A percentile compares a stretch with the other conserved stretches of the same genome.
Evolutionary conservation across 202 grass and related monocot species (phyloP).

Genomic region (Schoenoplectus tabernaemontani): DNA sequence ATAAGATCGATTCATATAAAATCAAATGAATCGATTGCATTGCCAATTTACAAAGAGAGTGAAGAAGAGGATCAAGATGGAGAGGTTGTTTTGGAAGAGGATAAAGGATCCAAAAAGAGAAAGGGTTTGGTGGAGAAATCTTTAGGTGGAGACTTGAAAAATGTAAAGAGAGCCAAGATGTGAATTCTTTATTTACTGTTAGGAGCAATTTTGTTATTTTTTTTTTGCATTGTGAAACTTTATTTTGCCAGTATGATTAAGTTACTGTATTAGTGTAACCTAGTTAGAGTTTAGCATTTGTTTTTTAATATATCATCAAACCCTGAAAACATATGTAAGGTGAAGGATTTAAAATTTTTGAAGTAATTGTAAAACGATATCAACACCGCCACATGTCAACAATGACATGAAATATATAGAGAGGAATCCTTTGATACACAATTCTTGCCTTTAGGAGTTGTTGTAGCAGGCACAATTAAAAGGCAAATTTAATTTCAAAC

Average conservation of each 20-base stretch:
- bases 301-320: not conserved
- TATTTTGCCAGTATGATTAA: not conserved
- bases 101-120: conserved; percentile 21
- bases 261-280: not conserved
- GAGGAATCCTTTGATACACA: not conserved
- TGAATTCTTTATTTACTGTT: not conserved
- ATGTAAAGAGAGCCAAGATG: conserved; percentile 8
- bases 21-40: conserved; percentile 49
- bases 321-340: not conserved
- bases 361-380: not conserved
- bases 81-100: not conserved
- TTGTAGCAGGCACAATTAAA: not conserved
- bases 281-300: not conserved
- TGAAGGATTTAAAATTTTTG: not conserved
- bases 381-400: not conserved
- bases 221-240: not conserved
- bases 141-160: not conserved
- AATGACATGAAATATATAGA: not conserved
- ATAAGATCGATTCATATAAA: conserved; percentile 71
- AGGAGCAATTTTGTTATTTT: not conserved
- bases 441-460: not conserved
- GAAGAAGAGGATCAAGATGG: conserved; percentile 14
- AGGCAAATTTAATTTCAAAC: not conserved
- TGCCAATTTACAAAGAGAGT: conserved; percentile 49
- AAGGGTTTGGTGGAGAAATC: conserved; percentile 1